Percentiles rank a stretch among this genome's conserved stretches.
phyloP scores from a whole-genome alignment of 1,284 basidiomycete species.

The Trametes sp. region DNA sequence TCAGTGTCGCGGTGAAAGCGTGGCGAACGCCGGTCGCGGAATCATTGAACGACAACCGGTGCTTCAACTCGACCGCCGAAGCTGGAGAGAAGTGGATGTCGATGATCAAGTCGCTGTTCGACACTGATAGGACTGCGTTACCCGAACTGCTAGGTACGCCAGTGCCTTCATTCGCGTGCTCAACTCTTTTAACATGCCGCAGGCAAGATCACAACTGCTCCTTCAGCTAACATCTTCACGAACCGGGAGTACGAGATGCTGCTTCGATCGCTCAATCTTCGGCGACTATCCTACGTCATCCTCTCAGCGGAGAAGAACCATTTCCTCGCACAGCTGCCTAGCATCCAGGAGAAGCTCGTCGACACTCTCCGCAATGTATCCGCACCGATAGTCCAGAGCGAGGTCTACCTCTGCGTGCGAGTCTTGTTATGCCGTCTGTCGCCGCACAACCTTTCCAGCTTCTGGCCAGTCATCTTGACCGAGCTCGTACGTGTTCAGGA shows the following conservation, averaged over 20 bases:
- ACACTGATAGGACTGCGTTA: constrained; percentile 88
- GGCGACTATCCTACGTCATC: constrained; percentile 87
- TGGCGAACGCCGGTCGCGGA: constrained; percentile 89
- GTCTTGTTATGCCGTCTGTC: constrained; percentile 93
- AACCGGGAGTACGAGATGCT: constrained; percentile 95
- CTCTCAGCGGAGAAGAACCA: constrained; percentile 90
- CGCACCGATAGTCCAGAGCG: constrained; percentile 89
- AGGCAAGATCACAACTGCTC: constrained; percentile 86
- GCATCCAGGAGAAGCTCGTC: constrained; percentile 96
- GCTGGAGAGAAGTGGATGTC: constrained; percentile 76
- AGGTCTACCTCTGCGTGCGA: constrained; percentile 94
- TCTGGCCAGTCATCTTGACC: constrained; percentile 96
- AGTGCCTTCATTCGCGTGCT: constrained; percentile 12
- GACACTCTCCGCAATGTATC: constrained; percentile 87
- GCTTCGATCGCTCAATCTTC: constrained; percentile 86
- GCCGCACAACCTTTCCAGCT: constrained; percentile 90
- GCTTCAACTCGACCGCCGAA: constrained; percentile 79
- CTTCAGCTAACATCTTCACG: constrained; percentile 96
- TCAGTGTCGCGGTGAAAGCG: constrained; percentile 82
- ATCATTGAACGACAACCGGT: constrained; percentile 83
- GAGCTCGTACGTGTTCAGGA: constrained; percentile 72
- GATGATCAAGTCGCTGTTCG: constrained; percentile 83
- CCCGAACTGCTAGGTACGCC: constrained; percentile 80
- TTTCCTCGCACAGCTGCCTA: constrained; percentile 89
- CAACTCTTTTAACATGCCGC: constrained; percentile 15